Base-by-base conservation (phyloP, 1,284 basidiomycete genomes). In the Ganoderma boninense region DNA sequence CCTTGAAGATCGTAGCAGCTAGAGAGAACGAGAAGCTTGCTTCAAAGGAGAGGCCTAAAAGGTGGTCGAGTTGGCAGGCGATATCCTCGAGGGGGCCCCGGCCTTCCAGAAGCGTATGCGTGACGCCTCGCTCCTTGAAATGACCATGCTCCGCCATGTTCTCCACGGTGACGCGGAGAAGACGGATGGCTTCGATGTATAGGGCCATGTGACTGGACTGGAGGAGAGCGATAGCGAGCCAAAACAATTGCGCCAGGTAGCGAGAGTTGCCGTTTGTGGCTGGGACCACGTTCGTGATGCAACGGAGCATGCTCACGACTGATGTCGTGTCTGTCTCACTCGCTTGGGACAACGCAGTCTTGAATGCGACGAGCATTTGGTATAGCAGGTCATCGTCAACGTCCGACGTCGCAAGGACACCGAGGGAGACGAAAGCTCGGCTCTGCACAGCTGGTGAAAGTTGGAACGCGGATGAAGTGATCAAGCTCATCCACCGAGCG, bases 391-490 rank as follows among this genome's bases (percentile, higher is more conserved):
- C 95, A 72, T 96, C 95, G 72, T 97, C 95, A 60, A 96, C 92
- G 43, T 94, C 93, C 1, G 92, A 87, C 13, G 88, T 90, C 14
- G 94, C 92, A 26, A 98, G 85, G 52, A 90, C 87, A 4, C 95
- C 95, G 16, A 98, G 88, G 2, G 94, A 90, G 40, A 95, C 90
- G 79, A 98, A 97, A 0, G 96, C 95, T 23, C 96, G 91, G 59
- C 94, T 92, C 80, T 98, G 97, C 35, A 97, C 90, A 23, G 94
- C 92, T 0, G 96, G 94, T 16, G 95, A 96, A 69, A 95, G 89
- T 80, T 98, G 97, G 86, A 98, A 98, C 26, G 96, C 96, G 0
- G 93, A 96, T 1, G 95, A 92, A 0, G 95, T 94, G n/a, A 97
- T 90, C 66, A 98, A 82, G 67, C 95, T 92, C 90, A 97, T 96